Evolutionary conservation across 208 protist species (phyloP).

Genomic region (Angomonas ambiguus): DNA sequence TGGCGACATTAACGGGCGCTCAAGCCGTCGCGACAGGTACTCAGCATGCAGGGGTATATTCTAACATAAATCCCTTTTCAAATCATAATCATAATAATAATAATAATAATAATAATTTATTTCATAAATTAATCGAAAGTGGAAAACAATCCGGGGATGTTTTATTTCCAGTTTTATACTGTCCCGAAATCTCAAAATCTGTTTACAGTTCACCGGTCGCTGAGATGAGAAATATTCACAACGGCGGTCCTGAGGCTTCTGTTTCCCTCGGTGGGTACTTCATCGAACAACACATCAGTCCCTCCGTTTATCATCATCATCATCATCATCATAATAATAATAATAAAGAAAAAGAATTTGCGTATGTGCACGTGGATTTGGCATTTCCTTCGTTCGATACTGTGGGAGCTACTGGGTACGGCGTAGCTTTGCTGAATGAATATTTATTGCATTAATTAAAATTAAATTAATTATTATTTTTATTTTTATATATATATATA

Average conservation of each 20-base stretch:
- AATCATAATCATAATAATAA: no score
- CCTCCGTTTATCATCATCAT: constrained; percentile 60
- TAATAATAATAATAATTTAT: no score
- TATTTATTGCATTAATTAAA: constrained; percentile 20
- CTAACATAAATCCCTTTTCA: no score
- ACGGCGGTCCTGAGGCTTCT: constrained; percentile 41
- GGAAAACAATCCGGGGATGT: constrained; percentile 61
- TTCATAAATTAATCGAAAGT: constrained; percentile 43
- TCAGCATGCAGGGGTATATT: constrained; percentile 72
- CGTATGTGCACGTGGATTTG: constrained; percentile 78
- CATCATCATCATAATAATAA: no score
- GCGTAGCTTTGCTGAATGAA: constrained; percentile 58
- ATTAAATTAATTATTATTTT: constrained; percentile 10
- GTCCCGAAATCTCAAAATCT: constrained; percentile 71
- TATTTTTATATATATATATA: constrained; percentile 7
- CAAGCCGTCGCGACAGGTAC: constrained; percentile 79
- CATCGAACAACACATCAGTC: constrained; percentile 50
- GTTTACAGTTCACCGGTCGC: constrained; percentile 62
- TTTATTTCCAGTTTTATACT: constrained; percentile 83
- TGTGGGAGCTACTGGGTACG: constrained; percentile 69
- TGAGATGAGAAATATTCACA: constrained; percentile 75
- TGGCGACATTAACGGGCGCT: constrained; percentile 91
- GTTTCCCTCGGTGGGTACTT: constrained; percentile 80
- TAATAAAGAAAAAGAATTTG: background rate
- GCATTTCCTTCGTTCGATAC: constrained; percentile 65